Percentiles rank a stretch among this genome's conserved stretches.
Evolutionary conservation across 2,329 filamentous ascomycete genomes (phyloP).

Genomic region (Cladosporium sp.): DNA sequence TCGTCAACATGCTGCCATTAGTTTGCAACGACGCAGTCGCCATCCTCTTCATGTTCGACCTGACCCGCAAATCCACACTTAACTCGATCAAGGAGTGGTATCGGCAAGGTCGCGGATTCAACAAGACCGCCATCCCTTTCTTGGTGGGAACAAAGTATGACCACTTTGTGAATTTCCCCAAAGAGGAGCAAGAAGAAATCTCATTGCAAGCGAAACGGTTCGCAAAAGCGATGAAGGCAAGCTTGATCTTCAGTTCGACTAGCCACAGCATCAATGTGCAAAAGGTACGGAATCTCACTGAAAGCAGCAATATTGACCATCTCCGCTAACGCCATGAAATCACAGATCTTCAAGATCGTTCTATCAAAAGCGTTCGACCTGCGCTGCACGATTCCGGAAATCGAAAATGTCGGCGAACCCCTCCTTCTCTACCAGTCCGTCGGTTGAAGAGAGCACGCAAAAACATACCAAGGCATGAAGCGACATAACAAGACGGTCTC

Average conservation of each 20-base stretch:
- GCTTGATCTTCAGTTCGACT: slow-evolving; percentile 96
- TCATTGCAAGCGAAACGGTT: slow-evolving; percentile 95
- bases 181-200: slow-evolving; percentile 97
- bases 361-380: slow-evolving; percentile 97
- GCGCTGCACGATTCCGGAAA: slow-evolving; percentile 98
- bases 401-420: slow-evolving; percentile 95
- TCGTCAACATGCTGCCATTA: slow-evolving; percentile 99
- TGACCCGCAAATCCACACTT: slow-evolving; percentile 90
- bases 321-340: not conserved
- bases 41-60: slow-evolving; percentile 97
- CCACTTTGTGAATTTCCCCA: slow-evolving; percentile 97
- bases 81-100: slow-evolving; percentile 99
- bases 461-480: not conserved
- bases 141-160: slow-evolving; percentile 98
- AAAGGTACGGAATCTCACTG: slow-evolving; percentile 60
- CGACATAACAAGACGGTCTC: not conserved
- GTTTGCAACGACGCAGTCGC: slow-evolving; percentile 98
- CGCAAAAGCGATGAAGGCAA: slow-evolving; percentile 96
- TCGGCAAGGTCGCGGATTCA: slow-evolving; percentile 92
- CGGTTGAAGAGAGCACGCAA: slow-evolving; percentile 15
- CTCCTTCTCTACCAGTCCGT: slow-evolving; percentile 72
- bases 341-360: slow-evolving; percentile 98
- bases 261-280: slow-evolving; percentile 99
- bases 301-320: not conserved
- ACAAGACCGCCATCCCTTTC: slow-evolving; percentile 99